Evolutionary conservation across 371 early-diverging fungal species (phyloP).

Genomic region (Syncephalastrum sp.): DNA sequence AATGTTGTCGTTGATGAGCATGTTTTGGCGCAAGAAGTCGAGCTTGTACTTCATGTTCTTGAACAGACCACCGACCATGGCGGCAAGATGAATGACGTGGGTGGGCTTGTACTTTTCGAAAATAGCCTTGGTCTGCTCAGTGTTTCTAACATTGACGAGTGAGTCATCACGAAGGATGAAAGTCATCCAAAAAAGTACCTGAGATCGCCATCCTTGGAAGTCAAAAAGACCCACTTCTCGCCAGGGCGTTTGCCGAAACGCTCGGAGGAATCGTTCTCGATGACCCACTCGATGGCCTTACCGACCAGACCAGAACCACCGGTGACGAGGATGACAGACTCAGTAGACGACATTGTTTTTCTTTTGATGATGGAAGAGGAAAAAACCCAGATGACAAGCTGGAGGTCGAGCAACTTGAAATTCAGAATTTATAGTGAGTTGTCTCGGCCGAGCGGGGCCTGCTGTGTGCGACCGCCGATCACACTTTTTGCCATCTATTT

Average conservation of each 20-base stretch:
- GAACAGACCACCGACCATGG: constrained; percentile 86
- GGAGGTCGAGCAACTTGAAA: background rate
- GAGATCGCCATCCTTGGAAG: constrained; percentile 82
- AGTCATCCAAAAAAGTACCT: constrained; percentile 42
- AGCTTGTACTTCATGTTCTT: constrained; percentile 84
- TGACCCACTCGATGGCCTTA: constrained; percentile 73
- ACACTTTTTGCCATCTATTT: too few species aligned
- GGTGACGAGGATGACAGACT: constrained; percentile 64
- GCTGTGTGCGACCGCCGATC: too few species aligned
- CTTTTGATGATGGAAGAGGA: constrained; percentile 1
- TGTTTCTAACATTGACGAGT: background rate
- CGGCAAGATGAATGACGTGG: constrained; percentile 85
- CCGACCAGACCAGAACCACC: constrained; percentile 87
- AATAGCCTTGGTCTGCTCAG: constrained; percentile 58
- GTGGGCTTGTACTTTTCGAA: constrained; percentile 82
- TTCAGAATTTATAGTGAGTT: too few species aligned
- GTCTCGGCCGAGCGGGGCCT: too few species aligned
- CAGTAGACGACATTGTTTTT: constrained; percentile 11
- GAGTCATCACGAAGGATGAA: constrained; percentile 2
- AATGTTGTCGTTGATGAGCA: constrained; percentile 83
- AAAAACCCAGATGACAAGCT: constrained; percentile 3
- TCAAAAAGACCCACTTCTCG: constrained; percentile 79
- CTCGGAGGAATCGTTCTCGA: constrained; percentile 58
- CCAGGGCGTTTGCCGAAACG: constrained; percentile 61
- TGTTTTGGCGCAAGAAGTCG: constrained; percentile 78